Evolutionary conservation across 805 yeast species (phyloP).

Genomic region (Zygoascus ofunaensis): DNA sequence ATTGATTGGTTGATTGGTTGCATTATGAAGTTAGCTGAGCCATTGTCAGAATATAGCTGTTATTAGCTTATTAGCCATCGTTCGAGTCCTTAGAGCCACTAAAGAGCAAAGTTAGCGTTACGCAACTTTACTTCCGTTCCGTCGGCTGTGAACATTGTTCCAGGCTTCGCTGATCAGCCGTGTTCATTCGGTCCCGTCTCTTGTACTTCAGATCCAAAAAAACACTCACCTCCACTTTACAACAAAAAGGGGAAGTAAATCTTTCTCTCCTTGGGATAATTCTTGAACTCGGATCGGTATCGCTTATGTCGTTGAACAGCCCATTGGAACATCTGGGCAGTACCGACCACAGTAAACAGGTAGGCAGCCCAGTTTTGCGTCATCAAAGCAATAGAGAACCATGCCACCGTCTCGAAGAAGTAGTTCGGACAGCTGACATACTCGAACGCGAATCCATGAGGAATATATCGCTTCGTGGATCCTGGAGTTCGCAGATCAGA

Average conservation of each 20-base stretch:
- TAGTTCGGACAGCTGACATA: slow-evolving; percentile 89
- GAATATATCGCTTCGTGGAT: slow-evolving; percentile 54
- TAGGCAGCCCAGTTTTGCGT: slow-evolving; percentile 71
- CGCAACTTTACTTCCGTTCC: too few relatives aligned
- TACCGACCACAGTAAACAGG: slow-evolving; percentile 60
- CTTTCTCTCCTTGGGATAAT: slow-evolving; percentile 72
- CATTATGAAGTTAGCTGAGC: too few relatives aligned
- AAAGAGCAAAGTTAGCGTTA: too few relatives aligned
- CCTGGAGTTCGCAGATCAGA: slow-evolving; percentile 44
- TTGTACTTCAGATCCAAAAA: too few relatives aligned
- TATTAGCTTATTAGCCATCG: too few relatives aligned
- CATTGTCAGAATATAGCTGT: too few relatives aligned
- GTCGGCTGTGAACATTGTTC: too few relatives aligned
- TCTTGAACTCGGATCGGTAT: slow-evolving; percentile 60
- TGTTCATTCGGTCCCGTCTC: too few relatives aligned
- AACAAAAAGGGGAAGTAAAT: slow-evolving; percentile 69
- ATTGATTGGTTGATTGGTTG: too few relatives aligned
- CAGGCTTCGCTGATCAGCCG: too few relatives aligned
- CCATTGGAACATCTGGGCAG: slow-evolving; percentile 84
- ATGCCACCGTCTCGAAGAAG: slow-evolving; percentile 71
- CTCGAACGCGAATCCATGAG: slow-evolving; percentile 77
- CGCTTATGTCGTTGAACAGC: slow-evolving; percentile 76
- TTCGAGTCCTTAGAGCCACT: too few relatives aligned
- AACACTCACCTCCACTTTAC: too few relatives aligned
- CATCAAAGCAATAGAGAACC: slow-evolving; percentile 63